Evolutionary conservation across 1,284 basidiomycete species (phyloP).

Genomic region (Lignosus rhinocerotis): DNA sequence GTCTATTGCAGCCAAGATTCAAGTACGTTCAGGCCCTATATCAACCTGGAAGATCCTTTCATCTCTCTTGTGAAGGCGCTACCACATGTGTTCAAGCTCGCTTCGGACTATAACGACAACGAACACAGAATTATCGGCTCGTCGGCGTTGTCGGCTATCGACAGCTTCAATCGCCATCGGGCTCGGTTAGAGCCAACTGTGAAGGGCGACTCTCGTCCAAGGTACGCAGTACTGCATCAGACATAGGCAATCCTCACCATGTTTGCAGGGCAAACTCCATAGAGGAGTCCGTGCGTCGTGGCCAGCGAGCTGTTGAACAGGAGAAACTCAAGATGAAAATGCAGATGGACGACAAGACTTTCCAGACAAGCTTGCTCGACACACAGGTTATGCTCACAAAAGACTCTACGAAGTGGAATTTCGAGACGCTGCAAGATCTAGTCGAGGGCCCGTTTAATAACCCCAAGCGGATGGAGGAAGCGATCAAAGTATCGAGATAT

Average conservation of each 20-base stretch:
- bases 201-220: slow-evolving; percentile 56
- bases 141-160: slow-evolving; percentile 84
- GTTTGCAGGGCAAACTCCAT: slow-evolving; percentile 74
- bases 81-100: slow-evolving; percentile 84
- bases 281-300: slow-evolving; percentile 84
- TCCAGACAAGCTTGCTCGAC: slow-evolving; percentile 81
- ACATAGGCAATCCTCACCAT: background rate
- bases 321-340: slow-evolving; percentile 86
- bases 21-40: slow-evolving; percentile 48
- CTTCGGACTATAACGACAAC: slow-evolving; percentile 72
- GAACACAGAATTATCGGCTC: slow-evolving; percentile 83
- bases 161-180: slow-evolving; percentile 88
- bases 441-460: slow-evolving; percentile 93
- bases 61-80: slow-evolving; percentile 59
- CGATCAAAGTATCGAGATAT: slow-evolving; percentile 88
- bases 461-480: slow-evolving; percentile 94
- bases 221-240: slow-evolving; percentile 41
- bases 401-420: slow-evolving; percentile 93
- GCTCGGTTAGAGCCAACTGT: slow-evolving; percentile 59
- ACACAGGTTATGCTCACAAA: slow-evolving; percentile 88
- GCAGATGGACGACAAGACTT: slow-evolving; percentile 92
- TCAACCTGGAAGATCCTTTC: background rate
- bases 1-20: slow-evolving; percentile 78
- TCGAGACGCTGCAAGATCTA: slow-evolving; percentile 85
- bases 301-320: slow-evolving; percentile 91